Base-by-base conservation (phyloP, 176 grass and related monocot genomes). In the Oryza nivara region DNA sequence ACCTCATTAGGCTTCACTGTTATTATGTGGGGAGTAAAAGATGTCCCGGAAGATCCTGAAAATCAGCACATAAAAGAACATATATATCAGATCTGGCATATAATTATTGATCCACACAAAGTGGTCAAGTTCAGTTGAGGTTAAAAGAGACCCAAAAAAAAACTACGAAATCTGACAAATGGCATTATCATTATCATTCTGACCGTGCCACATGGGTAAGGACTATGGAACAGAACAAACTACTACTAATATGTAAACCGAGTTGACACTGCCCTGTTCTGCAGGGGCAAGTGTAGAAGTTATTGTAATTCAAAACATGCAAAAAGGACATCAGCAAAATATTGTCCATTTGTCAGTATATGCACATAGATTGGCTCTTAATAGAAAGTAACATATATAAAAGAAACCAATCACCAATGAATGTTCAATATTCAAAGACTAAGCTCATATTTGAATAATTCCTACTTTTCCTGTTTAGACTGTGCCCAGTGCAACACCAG, bases 1-100 rank as follows among this genome's bases (percentile, higher is more conserved):
- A 94, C 97, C 93, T 99, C 93, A 20, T 94, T 92, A 54, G 92
- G 89, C 82, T 95, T 95, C 81, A 99, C 97, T 70, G 93, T 96
- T 82, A 99, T 91, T 81, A 99, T 94, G 89, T 99, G 97, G n/a
- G 97, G 93, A 85, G 97, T 99, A 89, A 99, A 96, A 52, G 93
- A 92, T 82, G 87, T 89, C 72, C 97, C 93, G 0, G 90, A 92
- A 54, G 97, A 89, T 47, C 97, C 97, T 99, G 84, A 83, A 85
- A 80, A 74, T 83, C 60, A 78, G 41, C 44, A 72, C 16, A 72
- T 4, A 0, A 7, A 51, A 30, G 36, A 51, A 84, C 52, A 71
- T 20, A 52, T n/a, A 65, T 4, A 76, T 83, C 52, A 43, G 9
- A 75, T n/a, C 14, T 45, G 47, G 0, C 17, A 73, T 5, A 36